Conservation (phyloP, 2,329 filamentous ascomycete species). For the Paramyrothecium sp. region DNA sequence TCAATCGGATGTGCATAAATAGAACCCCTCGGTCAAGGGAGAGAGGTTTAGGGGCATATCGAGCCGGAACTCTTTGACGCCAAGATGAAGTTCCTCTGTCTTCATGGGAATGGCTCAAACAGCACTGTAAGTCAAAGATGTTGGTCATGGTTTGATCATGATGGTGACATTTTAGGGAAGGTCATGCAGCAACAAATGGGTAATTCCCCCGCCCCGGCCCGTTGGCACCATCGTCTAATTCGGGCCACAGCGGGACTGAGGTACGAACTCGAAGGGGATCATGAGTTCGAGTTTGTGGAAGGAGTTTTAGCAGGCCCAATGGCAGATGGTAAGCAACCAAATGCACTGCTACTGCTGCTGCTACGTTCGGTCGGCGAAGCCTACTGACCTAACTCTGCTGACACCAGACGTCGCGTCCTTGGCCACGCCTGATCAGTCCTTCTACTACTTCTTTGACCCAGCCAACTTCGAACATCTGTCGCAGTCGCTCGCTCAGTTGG, state of each 20-base stretch:
- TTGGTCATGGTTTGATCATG: too few relatives aligned
- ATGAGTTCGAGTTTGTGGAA: neutral
- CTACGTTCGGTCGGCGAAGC: too few relatives aligned
- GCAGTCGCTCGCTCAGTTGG: neutral
- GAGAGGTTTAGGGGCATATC: neutral
- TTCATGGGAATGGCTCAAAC: neutral
- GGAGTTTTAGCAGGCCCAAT: neutral
- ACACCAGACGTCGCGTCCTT: neutral
- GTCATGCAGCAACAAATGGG: neutral
- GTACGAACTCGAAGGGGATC: neutral
- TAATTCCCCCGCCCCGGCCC: neutral
- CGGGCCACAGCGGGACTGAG: neutral
- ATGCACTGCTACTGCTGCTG: too few relatives aligned
- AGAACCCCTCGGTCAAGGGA: neutral
- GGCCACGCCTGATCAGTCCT: neutral
- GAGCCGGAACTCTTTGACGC: neutral
- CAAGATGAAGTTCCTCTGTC: neutral
- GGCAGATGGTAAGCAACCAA: neutral
- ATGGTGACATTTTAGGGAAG: neutral
- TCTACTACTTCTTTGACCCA: neutral
- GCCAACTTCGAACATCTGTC: neutral
- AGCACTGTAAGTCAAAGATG: neutral
- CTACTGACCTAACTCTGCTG: too few relatives aligned
- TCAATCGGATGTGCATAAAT: constrained; percentile 1
- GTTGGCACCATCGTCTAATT: neutral